These are phyloP conservation scores for Lepidium aucheri DNA, from an alignment of 345 rosid species.

Conservation along the genomic window DNA sequence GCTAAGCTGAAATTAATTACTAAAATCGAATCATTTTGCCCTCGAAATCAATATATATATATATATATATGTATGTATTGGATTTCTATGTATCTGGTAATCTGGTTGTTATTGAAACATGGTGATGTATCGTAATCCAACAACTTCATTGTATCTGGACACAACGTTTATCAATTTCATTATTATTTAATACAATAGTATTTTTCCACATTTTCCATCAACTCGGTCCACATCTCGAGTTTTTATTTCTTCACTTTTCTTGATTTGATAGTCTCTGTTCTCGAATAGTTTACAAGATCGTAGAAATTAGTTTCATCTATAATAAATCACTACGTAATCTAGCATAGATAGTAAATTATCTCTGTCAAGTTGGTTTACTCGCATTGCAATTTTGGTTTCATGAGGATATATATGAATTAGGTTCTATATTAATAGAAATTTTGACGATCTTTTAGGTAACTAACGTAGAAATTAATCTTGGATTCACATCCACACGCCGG, in stretches of 20 bases:
- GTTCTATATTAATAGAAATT: too few species aligned
- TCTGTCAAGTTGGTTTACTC: not conserved
- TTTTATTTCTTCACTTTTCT: not conserved
- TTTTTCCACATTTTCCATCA: not conserved
- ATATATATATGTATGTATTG: too few species aligned
- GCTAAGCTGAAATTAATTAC: too few species aligned
- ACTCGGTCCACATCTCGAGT: constrained; percentile 12
- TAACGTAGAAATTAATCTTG: too few species aligned
- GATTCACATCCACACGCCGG: too few species aligned
- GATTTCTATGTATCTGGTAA: too few species aligned
- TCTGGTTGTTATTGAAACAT: constrained; percentile 7
- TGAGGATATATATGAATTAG: too few species aligned
- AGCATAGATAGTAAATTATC: not conserved
- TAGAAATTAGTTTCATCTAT: not conserved
- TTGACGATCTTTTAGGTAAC: too few species aligned
- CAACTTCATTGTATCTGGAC: constrained; percentile 25
- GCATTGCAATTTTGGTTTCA: not conserved
- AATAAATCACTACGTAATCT: not conserved
- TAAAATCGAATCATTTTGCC: not conserved
- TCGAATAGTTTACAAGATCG: not conserved
- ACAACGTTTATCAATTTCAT: not conserved
- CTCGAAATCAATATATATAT: too few species aligned
- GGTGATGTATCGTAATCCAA: constrained; percentile 10
- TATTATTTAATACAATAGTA: not conserved
- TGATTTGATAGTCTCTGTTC: constrained; percentile 1